Evolutionary conservation across 2,329 filamentous ascomycete species (phyloP).

Genomic region (Neopestalotiopsis sp.): DNA sequence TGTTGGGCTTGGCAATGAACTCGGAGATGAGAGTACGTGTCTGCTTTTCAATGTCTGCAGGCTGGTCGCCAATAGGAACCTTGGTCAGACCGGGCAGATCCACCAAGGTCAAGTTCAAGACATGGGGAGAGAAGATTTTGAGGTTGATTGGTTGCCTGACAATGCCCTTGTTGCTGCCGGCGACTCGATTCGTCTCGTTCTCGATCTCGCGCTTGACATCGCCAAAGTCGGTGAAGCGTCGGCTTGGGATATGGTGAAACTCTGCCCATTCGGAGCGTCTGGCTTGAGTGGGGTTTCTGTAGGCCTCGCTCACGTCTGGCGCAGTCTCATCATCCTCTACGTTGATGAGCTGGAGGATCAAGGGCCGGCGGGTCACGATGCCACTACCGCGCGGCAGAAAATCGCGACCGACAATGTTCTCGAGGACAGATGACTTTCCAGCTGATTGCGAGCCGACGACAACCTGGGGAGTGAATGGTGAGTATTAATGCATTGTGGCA

Average conservation of each 20-base stretch:
- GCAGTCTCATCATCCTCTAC: slow-evolving; percentile 78
- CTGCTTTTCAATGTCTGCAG: slow-evolving; percentile 97
- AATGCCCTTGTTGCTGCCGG: slow-evolving; percentile 96
- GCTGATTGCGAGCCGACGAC: slow-evolving; percentile 98
- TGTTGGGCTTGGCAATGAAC: slow-evolving; percentile 99
- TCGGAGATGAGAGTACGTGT: slow-evolving; percentile 95
- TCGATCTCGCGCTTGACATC: slow-evolving; percentile 97
- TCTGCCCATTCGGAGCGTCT: slow-evolving; percentile 82
- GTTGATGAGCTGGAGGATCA: slow-evolving; percentile 98
- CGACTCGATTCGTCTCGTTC: slow-evolving; percentile 90
- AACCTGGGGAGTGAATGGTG: slow-evolving; percentile 62
- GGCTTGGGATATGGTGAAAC: slow-evolving; percentile 92
- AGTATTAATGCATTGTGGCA: slow-evolving; percentile 22
- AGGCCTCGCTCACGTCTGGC: slow-evolving; percentile 69
- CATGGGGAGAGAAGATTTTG: slow-evolving; percentile 97
- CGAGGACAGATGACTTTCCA: slow-evolving; percentile 96
- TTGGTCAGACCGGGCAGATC: slow-evolving; percentile 96
- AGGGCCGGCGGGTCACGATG: slow-evolving; percentile 90
- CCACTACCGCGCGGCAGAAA: slow-evolving; percentile 96
- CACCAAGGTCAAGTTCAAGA: slow-evolving; percentile 93
- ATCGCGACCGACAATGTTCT: slow-evolving; percentile 98
- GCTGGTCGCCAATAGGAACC: slow-evolving; percentile 97
- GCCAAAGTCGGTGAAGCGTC: slow-evolving; percentile 87
- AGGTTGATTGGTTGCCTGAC: slow-evolving; percentile 97
- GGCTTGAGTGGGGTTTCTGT: slow-evolving; percentile 76